Conservation (phyloP, 139 green algal species). For the Parachlorella kessleri region DNA sequence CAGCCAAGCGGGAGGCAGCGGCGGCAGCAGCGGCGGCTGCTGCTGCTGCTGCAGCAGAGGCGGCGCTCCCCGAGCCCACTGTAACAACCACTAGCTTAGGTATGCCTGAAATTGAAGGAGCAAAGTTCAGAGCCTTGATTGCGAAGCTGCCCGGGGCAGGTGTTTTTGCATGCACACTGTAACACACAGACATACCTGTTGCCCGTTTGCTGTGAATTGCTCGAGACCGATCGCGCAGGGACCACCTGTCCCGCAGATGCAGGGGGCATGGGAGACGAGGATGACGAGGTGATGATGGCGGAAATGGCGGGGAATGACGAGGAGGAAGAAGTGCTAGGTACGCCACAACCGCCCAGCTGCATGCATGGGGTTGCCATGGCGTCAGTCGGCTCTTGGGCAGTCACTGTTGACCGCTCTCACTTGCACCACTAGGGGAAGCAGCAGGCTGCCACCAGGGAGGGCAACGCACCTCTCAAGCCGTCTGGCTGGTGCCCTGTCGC, state of each 20-base stretch:
- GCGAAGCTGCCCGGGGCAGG: not conserved
- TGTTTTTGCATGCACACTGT: not conserved
- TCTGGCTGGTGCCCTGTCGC: not conserved
- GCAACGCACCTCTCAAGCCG: too few species aligned
- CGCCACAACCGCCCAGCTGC: not conserved
- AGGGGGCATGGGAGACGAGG: slow-evolving; percentile 9
- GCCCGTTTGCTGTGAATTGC: not conserved
- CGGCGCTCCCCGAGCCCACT: not conserved
- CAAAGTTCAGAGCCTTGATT: not conserved
- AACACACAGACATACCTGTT: not conserved
- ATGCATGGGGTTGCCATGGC: not conserved
- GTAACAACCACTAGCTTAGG: not conserved
- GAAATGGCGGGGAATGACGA: slow-evolving; percentile 29
- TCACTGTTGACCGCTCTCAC: not conserved
- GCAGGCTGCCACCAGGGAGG: not conserved
- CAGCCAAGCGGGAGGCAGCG: not conserved
- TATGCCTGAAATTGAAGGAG: not conserved
- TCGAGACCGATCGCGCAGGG: not conserved
- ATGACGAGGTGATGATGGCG: slow-evolving; percentile 30
- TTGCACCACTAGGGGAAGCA: not conserved
- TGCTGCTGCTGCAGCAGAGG: not conserved
- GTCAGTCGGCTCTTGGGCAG: not conserved
- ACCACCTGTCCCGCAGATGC: not conserved
- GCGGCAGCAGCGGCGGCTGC: not conserved
- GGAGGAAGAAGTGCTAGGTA: slow-evolving; percentile 44